Evolutionary conservation across 129 eudicot species (phyloP), one percentile per base, ranked within the genome.

Genomic region (Flaveria trinervia): DNA sequence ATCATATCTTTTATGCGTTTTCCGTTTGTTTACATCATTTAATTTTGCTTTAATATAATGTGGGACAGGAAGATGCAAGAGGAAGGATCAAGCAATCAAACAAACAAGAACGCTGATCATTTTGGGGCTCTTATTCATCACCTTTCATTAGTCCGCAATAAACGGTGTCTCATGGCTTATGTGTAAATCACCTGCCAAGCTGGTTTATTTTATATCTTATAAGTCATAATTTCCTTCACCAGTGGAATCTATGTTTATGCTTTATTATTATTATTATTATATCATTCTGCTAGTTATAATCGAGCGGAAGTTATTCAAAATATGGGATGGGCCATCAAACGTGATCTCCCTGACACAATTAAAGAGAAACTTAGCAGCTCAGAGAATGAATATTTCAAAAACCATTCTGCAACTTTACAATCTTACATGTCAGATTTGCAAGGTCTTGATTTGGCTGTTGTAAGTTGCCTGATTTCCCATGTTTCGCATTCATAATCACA

Each of bases 151-250:
- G 87, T 91, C 22, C 97, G 99, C 80, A 91, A 95, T 56, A 95
- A 95, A 82, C 97, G 97, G n/a, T 95, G 99, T 83, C 85, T 95
- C 70, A 92, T 88, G 99, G 96, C 99, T 55, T 95, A 91, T 78
- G 89, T 86, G 97, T 94, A 85, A 28, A 86, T 86, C 66, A 71
- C 57, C 14, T 71, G 1, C 7, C 64, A 5, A 78, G 18, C 76
- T 49, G 23, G 23, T 26, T 54, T 10, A 2, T 48, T 54, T 41
- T 16, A 28, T 18, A 20, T 5, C 13, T 20, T 20, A 20, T 23
- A 23, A 0, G 1, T 22, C 60, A 25, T 60, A 26, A 18, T 65
- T 57, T 43, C 48, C 71, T 55, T 70, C 46, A 75, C 66, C 13
- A 54, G 23, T 28, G 46, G 48, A 65, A 33, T 71, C 30, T 78